Evolutionary conservation across 2,329 filamentous ascomycete genomes (phyloP).

Genomic region (Xylariomycetidae sp.): DNA sequence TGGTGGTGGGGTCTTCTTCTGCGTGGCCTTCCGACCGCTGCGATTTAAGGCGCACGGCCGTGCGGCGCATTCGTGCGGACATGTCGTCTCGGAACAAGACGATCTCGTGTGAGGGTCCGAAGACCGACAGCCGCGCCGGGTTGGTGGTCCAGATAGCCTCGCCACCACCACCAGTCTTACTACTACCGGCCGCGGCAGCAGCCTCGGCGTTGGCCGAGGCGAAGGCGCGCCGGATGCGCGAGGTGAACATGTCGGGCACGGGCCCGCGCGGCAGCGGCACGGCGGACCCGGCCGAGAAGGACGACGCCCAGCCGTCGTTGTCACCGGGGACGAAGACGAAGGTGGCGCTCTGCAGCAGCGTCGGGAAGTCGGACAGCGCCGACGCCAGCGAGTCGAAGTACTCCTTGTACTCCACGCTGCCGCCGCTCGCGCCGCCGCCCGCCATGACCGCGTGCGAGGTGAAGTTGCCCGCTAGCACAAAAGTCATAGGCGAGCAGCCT

Average conservation of each 20-base stretch:
- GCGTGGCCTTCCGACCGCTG: conserved; percentile 21
- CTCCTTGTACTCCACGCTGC: conserved; percentile 95
- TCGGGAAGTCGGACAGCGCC: conserved; percentile 76
- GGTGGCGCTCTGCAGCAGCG: conserved; percentile 70
- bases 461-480: conserved; percentile 86
- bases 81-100: conserved; percentile 86
- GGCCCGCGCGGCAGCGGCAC: conserved; percentile 64
- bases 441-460: conserved; percentile 60
- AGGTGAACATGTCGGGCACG: conserved; percentile 88
- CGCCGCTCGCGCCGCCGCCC: conserved; percentile 64
- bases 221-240: conserved; percentile 76
- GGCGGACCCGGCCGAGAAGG: conserved; percentile 73
- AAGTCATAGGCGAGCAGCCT: conserved; percentile 66
- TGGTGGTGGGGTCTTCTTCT: conserved; percentile 29
- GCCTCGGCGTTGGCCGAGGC: conserved; percentile 70
- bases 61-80: conserved; percentile 70
- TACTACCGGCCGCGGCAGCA: conserved; percentile 35
- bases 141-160: conserved; percentile 87
- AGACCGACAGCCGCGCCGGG: conserved; percentile 75
- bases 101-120: conserved; percentile 84
- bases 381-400: conserved; percentile 85
- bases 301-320: conserved; percentile 93
- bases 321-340: conserved; percentile 95
- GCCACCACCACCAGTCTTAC: conserved; percentile 46
- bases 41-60: conserved; percentile 64